Evolutionary conservation across 73 alveolate species (phyloP).

Genomic region (Paramecium pentaurelia): DNA sequence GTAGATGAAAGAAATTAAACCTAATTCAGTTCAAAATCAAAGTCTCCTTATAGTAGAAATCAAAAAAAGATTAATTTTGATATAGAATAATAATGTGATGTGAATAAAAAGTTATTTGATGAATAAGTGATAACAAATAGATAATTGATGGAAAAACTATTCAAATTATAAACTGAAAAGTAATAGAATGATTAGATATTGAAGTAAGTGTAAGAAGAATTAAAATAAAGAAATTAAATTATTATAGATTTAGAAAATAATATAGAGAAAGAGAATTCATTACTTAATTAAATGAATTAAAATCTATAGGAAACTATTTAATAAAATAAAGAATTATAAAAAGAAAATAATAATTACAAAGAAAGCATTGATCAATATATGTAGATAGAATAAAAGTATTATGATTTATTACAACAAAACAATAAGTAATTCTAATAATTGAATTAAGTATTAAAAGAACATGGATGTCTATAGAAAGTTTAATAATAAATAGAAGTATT

Average conservation of each 20-base stretch:
- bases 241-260: background rate
- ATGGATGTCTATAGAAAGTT: background rate
- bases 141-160: background rate
- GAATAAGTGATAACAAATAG: background rate
- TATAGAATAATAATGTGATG: background rate
- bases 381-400: background rate
- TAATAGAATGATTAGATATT: background rate
- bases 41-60: slow-evolving; percentile 4
- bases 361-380: background rate
- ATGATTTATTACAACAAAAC: background rate
- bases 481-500: background rate
- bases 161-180: background rate
- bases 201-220: background rate
- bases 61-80: background rate
- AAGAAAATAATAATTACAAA: background rate
- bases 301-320: background rate
- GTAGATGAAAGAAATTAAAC: background rate
- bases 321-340: background rate
- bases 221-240: background rate
- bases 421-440: background rate
- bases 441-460: background rate
- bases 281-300: background rate
- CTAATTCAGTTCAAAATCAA: slow-evolving; percentile 1
- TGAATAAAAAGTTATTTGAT: background rate
- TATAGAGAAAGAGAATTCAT: background rate